phyloP scores from a whole-genome alignment of 306 rosid genomes.

The Prunus mira region DNA sequence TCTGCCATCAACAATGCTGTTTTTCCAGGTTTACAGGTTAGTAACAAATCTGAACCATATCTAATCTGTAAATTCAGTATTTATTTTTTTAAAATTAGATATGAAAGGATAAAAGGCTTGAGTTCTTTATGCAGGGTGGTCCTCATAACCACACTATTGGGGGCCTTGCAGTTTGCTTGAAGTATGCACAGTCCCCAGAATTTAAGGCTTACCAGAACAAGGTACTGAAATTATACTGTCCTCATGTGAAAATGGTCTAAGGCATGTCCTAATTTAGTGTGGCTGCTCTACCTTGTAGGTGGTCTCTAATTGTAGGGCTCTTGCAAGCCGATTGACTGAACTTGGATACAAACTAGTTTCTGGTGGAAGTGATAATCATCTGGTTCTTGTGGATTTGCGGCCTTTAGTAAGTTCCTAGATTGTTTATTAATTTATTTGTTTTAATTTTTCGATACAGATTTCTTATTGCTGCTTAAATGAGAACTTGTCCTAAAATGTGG shows the following conservation, averaged over 20 bases:
- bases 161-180: constrained; percentile 88
- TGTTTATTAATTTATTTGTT: background rate
- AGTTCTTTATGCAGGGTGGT: constrained; percentile 68
- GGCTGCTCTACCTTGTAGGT: constrained; percentile 46
- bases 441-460: background rate
- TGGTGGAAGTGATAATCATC: constrained; percentile 93
- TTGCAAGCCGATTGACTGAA: constrained; percentile 58
- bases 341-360: constrained; percentile 84
- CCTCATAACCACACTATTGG: constrained; percentile 98
- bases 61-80: background rate
- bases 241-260: constrained; percentile 1
- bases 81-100: background rate
- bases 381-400: constrained; percentile 91
- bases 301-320: constrained; percentile 85
- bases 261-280: constrained; percentile 17
- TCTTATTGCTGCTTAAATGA: background rate
- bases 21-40: constrained; percentile 90
- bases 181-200: constrained; percentile 69
- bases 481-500: background rate
- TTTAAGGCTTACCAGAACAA: constrained; percentile 78
- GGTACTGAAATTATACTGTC: constrained; percentile 37
- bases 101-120: background rate
- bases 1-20: constrained; percentile 91
- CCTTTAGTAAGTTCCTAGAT: constrained; percentile 62
- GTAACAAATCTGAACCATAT: background rate